Conservation (phyloP, 257 asterid genomes). For the Lycium barbarum region DNA sequence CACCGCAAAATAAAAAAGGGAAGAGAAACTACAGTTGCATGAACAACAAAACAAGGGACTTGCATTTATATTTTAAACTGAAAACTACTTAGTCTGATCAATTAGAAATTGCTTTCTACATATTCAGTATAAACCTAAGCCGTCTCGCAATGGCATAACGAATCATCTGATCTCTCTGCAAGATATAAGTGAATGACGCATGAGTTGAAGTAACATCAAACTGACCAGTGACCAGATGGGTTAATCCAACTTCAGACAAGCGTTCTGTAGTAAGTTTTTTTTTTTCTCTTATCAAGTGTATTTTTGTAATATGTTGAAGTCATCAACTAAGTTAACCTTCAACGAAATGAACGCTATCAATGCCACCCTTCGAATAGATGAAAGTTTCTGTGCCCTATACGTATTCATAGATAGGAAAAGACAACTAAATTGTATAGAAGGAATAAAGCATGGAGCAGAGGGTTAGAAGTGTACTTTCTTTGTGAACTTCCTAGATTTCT, state of each 20-base stretch:
- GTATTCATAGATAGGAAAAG: neutral
- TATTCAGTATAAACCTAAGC: neutral
- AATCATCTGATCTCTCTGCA: constrained; percentile 27
- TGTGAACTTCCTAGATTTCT: neutral
- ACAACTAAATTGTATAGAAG: neutral
- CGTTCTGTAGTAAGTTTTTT: neutral
- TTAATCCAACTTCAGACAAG: neutral
- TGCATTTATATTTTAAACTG: neutral
- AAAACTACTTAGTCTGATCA: neutral
- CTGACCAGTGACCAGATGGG: neutral
- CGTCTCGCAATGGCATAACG: constrained; percentile 5
- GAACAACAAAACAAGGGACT: neutral
- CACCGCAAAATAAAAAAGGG: neutral
- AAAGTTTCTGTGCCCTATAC: neutral
- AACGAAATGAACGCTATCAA: constrained; percentile 1
- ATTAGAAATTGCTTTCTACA: constrained; percentile 13
- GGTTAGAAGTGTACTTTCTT: neutral
- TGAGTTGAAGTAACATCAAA: too few relatives aligned
- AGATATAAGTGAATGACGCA: too few relatives aligned
- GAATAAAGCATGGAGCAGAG: neutral
- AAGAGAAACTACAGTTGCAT: neutral
- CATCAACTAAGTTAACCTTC: neutral
- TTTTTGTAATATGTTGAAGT: neutral
- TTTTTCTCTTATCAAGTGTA: neutral
- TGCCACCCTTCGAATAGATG: neutral